Evolutionary conservation across 2,329 filamentous ascomycete species (phyloP).

Genomic region (Neophaeococcomyces mojaviensis): DNA sequence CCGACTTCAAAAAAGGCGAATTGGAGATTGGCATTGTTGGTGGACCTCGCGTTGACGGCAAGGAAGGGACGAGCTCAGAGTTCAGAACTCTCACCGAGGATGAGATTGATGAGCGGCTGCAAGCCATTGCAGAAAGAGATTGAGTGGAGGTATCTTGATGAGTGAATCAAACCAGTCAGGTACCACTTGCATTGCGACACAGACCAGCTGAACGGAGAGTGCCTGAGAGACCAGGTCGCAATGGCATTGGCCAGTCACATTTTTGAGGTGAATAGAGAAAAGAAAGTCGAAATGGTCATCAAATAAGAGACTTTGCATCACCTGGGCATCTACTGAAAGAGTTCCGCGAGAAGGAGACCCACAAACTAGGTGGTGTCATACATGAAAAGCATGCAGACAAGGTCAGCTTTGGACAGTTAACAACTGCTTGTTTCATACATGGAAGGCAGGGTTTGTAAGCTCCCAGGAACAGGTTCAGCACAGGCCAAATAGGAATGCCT

Average conservation of each 20-base stretch:
- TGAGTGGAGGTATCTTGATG: slow-evolving; percentile 32
- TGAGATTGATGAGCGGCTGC: slow-evolving; percentile 95
- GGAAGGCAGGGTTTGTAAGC: neutral
- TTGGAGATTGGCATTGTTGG: slow-evolving; percentile 97
- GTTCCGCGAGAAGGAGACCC: too few species aligned
- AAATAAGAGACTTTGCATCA: neutral
- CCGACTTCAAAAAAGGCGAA: slow-evolving; percentile 99
- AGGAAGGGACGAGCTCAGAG: slow-evolving; percentile 67
- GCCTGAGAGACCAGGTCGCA: neutral
- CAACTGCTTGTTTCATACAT: neutral
- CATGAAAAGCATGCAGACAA: neutral
- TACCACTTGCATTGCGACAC: neutral
- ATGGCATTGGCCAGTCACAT: neutral
- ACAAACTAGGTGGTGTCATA: neutral
- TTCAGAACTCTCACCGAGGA: slow-evolving; percentile 93
- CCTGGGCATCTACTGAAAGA: neutral
- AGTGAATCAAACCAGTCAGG: too few species aligned
- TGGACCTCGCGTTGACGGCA: slow-evolving; percentile 71
- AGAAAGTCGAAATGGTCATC: neutral
- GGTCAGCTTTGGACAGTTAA: too few species aligned
- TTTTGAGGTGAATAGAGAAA: neutral
- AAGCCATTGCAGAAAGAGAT: slow-evolving; percentile 98
- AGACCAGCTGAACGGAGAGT: neutral
- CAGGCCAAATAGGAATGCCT: neutral
- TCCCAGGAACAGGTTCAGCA: neutral